These are phyloP conservation scores for Marvania coccoides DNA, from an alignment of 139 green algal species.

Conservation along the genomic window DNA sequence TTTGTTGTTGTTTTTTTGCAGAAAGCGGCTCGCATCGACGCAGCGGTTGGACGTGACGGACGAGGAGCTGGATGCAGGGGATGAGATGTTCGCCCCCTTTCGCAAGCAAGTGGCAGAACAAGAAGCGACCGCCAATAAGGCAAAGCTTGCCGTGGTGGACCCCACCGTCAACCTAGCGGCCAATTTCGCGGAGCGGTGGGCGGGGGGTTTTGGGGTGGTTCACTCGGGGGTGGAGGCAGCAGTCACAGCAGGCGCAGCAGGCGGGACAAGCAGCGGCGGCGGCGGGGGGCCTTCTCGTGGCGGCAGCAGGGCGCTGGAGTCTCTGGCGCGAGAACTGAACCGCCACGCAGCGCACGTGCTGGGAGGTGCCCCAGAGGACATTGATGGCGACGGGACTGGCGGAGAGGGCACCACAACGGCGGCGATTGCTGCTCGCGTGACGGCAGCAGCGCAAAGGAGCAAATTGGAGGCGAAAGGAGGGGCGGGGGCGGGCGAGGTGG, in stretches of 20 bases:
- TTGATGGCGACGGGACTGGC: background rate
- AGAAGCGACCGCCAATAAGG: constrained; percentile 2
- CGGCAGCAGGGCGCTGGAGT: background rate
- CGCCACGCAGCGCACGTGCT: constrained; percentile 24
- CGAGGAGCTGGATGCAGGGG: background rate
- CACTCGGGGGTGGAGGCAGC: background rate
- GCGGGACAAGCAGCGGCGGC: background rate
- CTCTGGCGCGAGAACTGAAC: constrained; percentile 26
- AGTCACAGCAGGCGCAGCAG: background rate
- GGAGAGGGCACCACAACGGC: background rate
- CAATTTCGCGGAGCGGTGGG: constrained; percentile 16
- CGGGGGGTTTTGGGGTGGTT: background rate
- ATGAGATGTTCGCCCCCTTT: constrained; percentile 28
- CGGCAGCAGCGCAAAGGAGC: background rate
- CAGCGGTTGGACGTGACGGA: background rate
- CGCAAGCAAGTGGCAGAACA: constrained; percentile 3
- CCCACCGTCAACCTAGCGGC: constrained; percentile 42
- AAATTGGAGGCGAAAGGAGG: background rate
- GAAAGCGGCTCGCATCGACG: background rate
- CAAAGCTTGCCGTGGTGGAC: constrained; percentile 20
- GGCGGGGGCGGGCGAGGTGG: background rate
- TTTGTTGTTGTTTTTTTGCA: background rate
- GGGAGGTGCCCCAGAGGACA: constrained; percentile 1
- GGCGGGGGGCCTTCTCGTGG: background rate
- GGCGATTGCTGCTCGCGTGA: constrained; percentile 4